A percentile compares a stretch with the other conserved stretches of the same genome.
These are phyloP conservation scores for Chalciporus chontae DNA, from an alignment of 768 basidiomycete genomes.

Conservation along the genomic window DNA sequence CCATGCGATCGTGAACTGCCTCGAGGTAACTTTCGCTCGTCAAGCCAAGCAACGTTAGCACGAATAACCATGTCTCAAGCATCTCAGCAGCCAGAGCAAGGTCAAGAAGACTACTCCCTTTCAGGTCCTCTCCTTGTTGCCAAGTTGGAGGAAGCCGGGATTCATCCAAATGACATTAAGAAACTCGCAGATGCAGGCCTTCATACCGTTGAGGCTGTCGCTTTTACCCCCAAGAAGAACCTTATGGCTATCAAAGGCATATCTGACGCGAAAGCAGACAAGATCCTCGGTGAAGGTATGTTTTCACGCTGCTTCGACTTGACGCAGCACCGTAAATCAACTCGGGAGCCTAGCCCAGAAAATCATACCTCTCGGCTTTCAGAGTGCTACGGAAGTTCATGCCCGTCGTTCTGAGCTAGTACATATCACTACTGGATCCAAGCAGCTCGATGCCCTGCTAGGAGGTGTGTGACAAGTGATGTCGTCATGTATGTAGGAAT, in stretches of 20 bases:
- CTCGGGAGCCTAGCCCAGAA: conserved; percentile 66
- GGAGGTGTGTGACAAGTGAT: conserved; percentile 56
- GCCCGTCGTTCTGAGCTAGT: conserved; percentile 92
- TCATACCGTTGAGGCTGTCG: conserved; percentile 92
- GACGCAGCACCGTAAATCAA: conserved; percentile 3
- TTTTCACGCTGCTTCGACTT: background rate
- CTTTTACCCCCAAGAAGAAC: conserved; percentile 94
- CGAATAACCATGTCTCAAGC: conserved; percentile 40
- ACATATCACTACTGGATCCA: conserved; percentile 94
- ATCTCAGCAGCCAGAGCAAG: conserved; percentile 45
- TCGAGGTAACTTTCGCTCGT: background rate
- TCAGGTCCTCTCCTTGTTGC: conserved; percentile 81
- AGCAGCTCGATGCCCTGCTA: conserved; percentile 90
- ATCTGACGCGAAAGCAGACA: conserved; percentile 95
- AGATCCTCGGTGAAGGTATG: conserved; percentile 87
- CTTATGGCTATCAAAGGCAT: conserved; percentile 93
- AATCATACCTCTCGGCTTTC: conserved; percentile 95
- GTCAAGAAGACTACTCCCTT: conserved; percentile 49
- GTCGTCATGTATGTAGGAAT: conserved; percentile 1
- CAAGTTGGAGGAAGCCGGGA: conserved; percentile 86
- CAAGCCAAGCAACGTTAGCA: background rate
- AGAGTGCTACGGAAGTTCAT: conserved; percentile 97
- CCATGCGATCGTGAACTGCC: background rate
- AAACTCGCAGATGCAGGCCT: conserved; percentile 90
- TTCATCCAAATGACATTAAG: conserved; percentile 88